Percentiles rank a stretch among this genome's conserved stretches.
Conservation (phyloP, 352 stramenopile genomes). For the Phytophthora cajani region DNA sequence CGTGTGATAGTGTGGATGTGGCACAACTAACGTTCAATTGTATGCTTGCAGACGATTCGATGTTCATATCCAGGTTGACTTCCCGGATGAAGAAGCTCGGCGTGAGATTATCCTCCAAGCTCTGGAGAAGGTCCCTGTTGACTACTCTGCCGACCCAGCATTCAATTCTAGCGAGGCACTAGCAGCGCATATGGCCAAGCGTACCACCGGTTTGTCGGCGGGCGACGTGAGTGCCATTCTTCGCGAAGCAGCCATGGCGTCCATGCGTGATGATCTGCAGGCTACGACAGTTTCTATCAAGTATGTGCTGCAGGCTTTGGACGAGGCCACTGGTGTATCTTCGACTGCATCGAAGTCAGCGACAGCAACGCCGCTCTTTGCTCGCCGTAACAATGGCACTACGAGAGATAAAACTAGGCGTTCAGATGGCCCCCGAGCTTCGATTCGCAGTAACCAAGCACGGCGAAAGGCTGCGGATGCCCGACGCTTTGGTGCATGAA, state of each 20-base stretch:
- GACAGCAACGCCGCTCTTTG: constrained; percentile 23
- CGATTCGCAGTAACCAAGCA: constrained; percentile 37
- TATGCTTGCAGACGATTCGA: constrained; percentile 72
- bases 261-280: constrained; percentile 68
- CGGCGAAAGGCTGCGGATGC: constrained; percentile 45
- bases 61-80: constrained; percentile 72
- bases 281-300: constrained; percentile 47
- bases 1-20: neutral
- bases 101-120: constrained; percentile 57
- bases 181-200: constrained; percentile 55
- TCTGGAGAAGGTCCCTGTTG: constrained; percentile 57
- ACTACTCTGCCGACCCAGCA: constrained; percentile 47
- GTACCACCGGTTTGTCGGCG: constrained; percentile 61
- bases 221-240: constrained; percentile 71
- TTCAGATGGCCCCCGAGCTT: constrained; percentile 17
- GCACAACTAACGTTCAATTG: neutral
- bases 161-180: constrained; percentile 46
- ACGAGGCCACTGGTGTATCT: constrained; percentile 20
- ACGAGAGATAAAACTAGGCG: constrained; percentile 24
- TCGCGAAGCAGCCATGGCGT: constrained; percentile 79
- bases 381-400: constrained; percentile 17
- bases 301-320: constrained; percentile 42
- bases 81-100: constrained; percentile 65
- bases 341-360: constrained; percentile 12
- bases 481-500: constrained; percentile 52